These are phyloP conservation scores for Neonectria neomacrospora DNA, from an alignment of 2,329 filamentous ascomycete genomes.

Conservation along the genomic window DNA sequence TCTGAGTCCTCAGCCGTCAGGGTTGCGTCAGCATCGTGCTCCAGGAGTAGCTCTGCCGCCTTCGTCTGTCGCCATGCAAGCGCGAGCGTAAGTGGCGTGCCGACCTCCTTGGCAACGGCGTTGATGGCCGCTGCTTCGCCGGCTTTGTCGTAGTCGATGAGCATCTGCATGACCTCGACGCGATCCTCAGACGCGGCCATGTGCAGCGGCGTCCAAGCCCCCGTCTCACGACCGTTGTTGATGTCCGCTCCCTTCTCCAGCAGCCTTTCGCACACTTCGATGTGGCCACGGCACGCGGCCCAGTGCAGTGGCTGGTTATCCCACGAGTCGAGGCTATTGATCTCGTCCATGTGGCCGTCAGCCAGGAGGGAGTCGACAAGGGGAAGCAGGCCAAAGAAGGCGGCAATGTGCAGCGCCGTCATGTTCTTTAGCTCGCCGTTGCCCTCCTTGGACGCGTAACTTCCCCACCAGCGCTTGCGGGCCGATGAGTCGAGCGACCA, in stretches of 20 bases:
- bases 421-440: slow-evolving; percentile 21
- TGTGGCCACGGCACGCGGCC: slow-evolving; percentile 12
- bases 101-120: slow-evolving; percentile 12
- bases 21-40: slow-evolving; percentile 17
- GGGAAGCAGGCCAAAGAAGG: slow-evolving; percentile 18
- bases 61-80: slow-evolving; percentile 20
- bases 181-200: slow-evolving; percentile 17
- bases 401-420: slow-evolving; percentile 19
- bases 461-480: slow-evolving; percentile 22
- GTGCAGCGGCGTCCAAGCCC: slow-evolving; percentile 18
- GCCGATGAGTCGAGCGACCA: slow-evolving; percentile 18
- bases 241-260: slow-evolving; percentile 21
- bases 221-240: slow-evolving; percentile 14
- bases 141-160: not conserved
- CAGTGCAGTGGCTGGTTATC: slow-evolving; percentile 21
- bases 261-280: slow-evolving; percentile 14
- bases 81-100: slow-evolving; percentile 16
- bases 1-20: slow-evolving; percentile 17
- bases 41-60: slow-evolving; percentile 20
- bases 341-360: slow-evolving; percentile 14
- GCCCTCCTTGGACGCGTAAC: slow-evolving; percentile 14
- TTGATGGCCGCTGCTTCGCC: slow-evolving; percentile 10
- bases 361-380: slow-evolving; percentile 11
- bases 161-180: slow-evolving; percentile 20
- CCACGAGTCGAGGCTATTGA: slow-evolving; percentile 13